A percentile compares a stretch with the other conserved stretches of the same genome.
These are phyloP conservation scores for Ustilago xerochloae DNA, from an alignment of 1,284 basidiomycete genomes.

Conservation along the genomic window DNA sequence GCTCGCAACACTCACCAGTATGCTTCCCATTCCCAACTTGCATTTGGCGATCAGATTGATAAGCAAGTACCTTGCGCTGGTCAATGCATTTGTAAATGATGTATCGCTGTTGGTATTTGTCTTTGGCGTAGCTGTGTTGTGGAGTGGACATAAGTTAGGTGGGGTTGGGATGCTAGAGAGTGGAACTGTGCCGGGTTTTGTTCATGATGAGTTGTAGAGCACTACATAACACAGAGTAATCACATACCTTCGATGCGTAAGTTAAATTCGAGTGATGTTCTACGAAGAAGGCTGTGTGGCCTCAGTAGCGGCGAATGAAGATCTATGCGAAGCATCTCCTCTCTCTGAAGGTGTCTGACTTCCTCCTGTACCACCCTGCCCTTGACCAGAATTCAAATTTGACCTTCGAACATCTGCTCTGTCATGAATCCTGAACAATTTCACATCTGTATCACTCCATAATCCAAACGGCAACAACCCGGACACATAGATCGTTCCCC, in stretches of 20 bases:
- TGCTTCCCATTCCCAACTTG: conserved; percentile 45
- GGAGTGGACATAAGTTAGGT: conserved; percentile 28
- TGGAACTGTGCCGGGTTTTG: not conserved
- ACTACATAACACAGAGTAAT: not conserved
- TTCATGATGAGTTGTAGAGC: conserved; percentile 33
- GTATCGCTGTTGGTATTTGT: conserved; percentile 56
- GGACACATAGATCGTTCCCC: conserved; percentile 59
- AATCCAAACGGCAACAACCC: conserved; percentile 50
- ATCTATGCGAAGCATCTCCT: conserved; percentile 7
- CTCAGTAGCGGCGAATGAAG: not conserved
- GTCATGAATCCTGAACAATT: conserved; percentile 39
- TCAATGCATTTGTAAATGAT: conserved; percentile 50
- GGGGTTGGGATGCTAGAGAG: conserved; percentile 27
- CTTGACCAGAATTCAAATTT: not conserved
- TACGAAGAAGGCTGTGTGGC: not conserved
- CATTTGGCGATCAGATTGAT: conserved; percentile 18
- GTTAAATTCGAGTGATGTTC: too few relatives aligned
- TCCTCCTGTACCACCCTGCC: not conserved
- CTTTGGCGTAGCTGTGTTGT: conserved; percentile 48
- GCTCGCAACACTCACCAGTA: conserved; percentile 24
- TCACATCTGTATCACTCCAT: conserved; percentile 51
- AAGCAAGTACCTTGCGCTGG: conserved; percentile 38
- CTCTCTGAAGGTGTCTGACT: not conserved
- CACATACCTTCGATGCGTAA: too few relatives aligned
- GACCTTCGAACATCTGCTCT: not conserved